Conservation (phyloP, 192 early-diverging fungal species). For the Rhizophagus sp. region DNA sequence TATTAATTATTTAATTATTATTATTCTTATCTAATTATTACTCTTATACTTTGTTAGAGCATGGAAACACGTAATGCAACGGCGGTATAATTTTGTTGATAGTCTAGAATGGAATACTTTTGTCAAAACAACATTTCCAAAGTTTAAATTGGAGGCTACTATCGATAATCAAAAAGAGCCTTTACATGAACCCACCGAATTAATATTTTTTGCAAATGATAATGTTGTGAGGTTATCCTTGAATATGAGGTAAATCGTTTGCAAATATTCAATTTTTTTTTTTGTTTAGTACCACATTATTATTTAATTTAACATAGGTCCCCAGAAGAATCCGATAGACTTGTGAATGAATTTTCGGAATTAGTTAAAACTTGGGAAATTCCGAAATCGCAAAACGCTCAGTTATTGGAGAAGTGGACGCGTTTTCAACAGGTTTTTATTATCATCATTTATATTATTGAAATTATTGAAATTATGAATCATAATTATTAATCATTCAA, state of each 20-base stretch:
- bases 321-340: background rate
- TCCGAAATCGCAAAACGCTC: background rate
- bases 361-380: constrained; percentile 2
- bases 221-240: constrained; percentile 8
- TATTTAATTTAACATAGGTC: background rate
- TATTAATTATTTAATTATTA: too few relatives aligned
- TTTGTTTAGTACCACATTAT: background rate
- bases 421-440: constrained; percentile 18
- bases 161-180: background rate
- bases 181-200: constrained; percentile 5
- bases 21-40: too few relatives aligned
- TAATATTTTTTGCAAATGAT: constrained; percentile 17
- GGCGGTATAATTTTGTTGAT: constrained; percentile 13
- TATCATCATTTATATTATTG: background rate
- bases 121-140: constrained; percentile 7
- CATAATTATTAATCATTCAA: background rate
- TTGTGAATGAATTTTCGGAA: constrained; percentile 18
- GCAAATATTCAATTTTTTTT: background rate
- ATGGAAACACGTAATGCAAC: constrained; percentile 5
- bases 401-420: constrained; percentile 8
- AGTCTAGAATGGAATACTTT: constrained; percentile 13
- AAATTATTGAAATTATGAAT: background rate
- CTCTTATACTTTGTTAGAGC: background rate
- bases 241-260: background rate
- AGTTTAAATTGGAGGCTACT: background rate